Base-by-base conservation (phyloP, 2,329 filamentous ascomycete genomes). In the Ceratocystis destructans region DNA sequence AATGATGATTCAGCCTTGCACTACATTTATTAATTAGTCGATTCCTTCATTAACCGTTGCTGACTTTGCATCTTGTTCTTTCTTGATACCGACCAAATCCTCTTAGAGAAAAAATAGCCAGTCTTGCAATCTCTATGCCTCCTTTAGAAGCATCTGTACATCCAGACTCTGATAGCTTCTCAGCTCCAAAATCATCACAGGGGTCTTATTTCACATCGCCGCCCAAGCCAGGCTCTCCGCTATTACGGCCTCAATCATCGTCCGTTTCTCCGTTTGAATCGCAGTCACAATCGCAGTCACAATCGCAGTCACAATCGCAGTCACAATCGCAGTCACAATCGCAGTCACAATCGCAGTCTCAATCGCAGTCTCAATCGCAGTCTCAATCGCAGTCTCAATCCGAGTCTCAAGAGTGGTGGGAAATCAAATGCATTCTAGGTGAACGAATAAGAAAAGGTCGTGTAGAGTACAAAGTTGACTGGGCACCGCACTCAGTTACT, bases 401-500 rank as follows among this genome's bases (percentile, higher is more conserved):
- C 5, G 50, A 57, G 6, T 66, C 57, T 12, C 48, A 66, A 17
- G 64, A 66, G 50, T 68, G 64, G 61, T 66, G 67, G 67, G 61
- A 64, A 64, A 68, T 68, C 55, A 55, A 28, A n/a, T 41, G 64
- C 33, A 62, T 68, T 45, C 62, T 68, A 37, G 64, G 41, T 12
- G 61, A 66, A 45, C 50, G 67, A 15, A 44, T 10, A 33, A 61
- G 53, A 53, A 37, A 44, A 31, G 62, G 67, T 46, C 53, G 55
- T 25, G 17, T 44, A 41, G 53, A 68, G 57, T 68, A 66, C 57
- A 62, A 66, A 37, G 67, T 68, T 22, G 67, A 66, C 62, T 68
- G 67, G 67, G 61, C 64, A 41, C 67, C 64, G 20, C 41, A 68
- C 59, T 48, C 53, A 12, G 62, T 53, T 12, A 68, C 64, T 12